Base-by-base conservation (phyloP, 306 rosid genomes). In the Glycyrrhiza uralensis region DNA sequence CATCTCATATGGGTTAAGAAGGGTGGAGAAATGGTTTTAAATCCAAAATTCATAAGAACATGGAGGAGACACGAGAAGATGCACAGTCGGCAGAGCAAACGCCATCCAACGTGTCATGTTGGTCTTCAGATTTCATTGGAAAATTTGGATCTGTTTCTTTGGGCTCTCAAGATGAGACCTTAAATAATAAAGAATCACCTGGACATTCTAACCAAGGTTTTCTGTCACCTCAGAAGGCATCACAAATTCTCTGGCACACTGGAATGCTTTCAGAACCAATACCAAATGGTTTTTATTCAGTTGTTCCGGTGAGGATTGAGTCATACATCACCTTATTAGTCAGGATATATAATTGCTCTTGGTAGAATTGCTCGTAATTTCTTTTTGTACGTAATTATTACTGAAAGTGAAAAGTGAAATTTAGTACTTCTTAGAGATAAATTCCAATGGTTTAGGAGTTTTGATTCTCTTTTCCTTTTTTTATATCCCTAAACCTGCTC, bases 271-370 rank as follows among this genome's bases (percentile, higher is more conserved):
- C 85, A 52, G 95, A 89, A 82, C 90, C 87, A 0, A 91, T 94
- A 73, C 99, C 99, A 54, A 90, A 91, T 82, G 97, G 99, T 71
- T 94, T 94, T 84, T 94, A 94, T 75, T 94, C 95, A 55, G 85
- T 91, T 63, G 77, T 94, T 77, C 95, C 81, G 83, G 99, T 94
- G 87, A 83, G 91, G 63, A 29, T 39, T 46, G 17, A 35, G 68
- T 62, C 73, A 28, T 52, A 8, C 20, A 5, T 42, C 28, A 20
- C 63, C 72, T 69, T 74, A 33, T 22, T 41, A 26, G 44, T 49
- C 35, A 28, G 67, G 60, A 77, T 61, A 44, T 69, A 45, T 35
- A 49, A 54, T 73, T 70, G 24, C 76, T 39, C 54, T 68, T 65
- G 35, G 35, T 71, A 32, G 52, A 14, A 11, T 49, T 47, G 36